phyloP scores from a whole-genome alignment of 495 filamentous ascomycete species.

The Neurospora intermedia region DNA sequence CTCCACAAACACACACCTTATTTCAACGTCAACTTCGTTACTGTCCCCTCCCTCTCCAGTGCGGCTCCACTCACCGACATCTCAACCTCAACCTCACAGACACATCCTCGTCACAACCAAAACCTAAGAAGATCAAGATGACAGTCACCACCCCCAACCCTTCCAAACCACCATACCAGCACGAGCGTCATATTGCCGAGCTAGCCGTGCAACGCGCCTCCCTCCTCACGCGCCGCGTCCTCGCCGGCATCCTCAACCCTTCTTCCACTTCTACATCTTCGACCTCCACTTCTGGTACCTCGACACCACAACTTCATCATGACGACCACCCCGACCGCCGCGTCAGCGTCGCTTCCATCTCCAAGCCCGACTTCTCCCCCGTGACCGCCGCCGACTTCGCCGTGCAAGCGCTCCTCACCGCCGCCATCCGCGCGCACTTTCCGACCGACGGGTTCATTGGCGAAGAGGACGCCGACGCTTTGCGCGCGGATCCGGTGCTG shows the following conservation, averaged over 20 bases:
- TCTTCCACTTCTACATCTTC: background rate
- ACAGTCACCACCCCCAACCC: background rate
- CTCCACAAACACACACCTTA: background rate
- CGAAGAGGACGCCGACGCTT: constrained; percentile 40
- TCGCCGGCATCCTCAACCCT: constrained; percentile 29
- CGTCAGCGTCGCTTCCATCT: constrained; percentile 18
- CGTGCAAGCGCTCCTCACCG: constrained; percentile 45
- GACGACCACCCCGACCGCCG: background rate
- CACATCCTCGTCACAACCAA: background rate
- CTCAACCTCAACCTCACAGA: background rate
- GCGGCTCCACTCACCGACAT: background rate
- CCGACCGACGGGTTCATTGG: constrained; percentile 41
- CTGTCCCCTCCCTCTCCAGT: background rate
- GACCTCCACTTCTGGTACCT: background rate
- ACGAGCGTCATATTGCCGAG: constrained; percentile 40
- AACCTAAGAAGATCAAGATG: background rate
- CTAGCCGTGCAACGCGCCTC: constrained; percentile 45
- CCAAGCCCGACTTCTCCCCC: constrained; percentile 41
- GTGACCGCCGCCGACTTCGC: constrained; percentile 50
- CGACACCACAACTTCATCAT: background rate
- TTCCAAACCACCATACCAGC: constrained; percentile 20
- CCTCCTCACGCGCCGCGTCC: constrained; percentile 41
- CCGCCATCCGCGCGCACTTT: constrained; percentile 38
- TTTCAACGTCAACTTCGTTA: background rate
- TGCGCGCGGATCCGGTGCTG: constrained; percentile 34